These are phyloP conservation scores for Alternaria viburni DNA, from an alignment of 2,329 filamentous ascomycete genomes.

Conservation along the genomic window DNA sequence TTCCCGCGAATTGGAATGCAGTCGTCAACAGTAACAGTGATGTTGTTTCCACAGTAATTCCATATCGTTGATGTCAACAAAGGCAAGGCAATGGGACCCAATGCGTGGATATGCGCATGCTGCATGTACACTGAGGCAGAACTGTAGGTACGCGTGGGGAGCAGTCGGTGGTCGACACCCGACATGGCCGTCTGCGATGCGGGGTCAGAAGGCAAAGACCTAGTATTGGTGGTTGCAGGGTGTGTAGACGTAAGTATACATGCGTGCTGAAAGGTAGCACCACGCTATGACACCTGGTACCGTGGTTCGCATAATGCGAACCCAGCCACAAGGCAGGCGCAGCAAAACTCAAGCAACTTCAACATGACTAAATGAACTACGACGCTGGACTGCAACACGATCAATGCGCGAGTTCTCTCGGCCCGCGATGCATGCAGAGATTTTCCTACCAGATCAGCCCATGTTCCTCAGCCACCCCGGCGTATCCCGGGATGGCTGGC, in stretches of 20 bases:
- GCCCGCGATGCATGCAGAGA: constrained; percentile 32
- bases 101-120: background rate
- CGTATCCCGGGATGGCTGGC: constrained; percentile 16
- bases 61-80: constrained; percentile 3
- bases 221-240: constrained; percentile 2
- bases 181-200: constrained; percentile 8
- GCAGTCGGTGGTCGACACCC: constrained; percentile 5
- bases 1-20: background rate
- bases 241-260: constrained; percentile 3
- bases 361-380: constrained; percentile 5
- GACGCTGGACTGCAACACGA: constrained; percentile 9
- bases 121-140: background rate
- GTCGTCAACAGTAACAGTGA: background rate
- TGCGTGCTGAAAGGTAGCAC: constrained; percentile 1
- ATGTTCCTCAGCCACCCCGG: constrained; percentile 18
- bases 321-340: constrained; percentile 10
- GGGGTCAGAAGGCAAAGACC: constrained; percentile 5
- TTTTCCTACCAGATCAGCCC: constrained; percentile 26
- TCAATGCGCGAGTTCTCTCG: constrained; percentile 23
- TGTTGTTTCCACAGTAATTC: background rate
- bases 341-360: background rate
- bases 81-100: background rate
- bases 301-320: constrained; percentile 16
- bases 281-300: constrained; percentile 8
- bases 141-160: background rate